Percentiles rank a stretch among this genome's conserved stretches.
These are phyloP conservation scores for Rauvolfia tetraphylla DNA, from an alignment of 257 asterid species.

Conservation along the genomic window DNA sequence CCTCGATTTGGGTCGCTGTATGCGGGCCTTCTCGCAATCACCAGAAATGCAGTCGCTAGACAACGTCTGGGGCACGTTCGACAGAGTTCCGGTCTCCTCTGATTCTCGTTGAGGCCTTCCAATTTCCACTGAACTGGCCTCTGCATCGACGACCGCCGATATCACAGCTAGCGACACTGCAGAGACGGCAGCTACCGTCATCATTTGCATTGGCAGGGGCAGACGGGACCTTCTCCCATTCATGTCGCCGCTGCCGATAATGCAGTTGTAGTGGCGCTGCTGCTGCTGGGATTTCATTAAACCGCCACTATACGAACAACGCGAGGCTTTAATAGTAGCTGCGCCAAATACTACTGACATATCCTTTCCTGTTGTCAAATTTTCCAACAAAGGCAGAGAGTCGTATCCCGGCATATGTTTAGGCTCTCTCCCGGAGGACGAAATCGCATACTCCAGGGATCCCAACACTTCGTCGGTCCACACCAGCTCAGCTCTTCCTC, in stretches of 20 bases:
- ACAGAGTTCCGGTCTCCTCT: constrained; percentile 53
- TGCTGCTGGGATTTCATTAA: not conserved
- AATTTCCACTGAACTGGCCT: not conserved
- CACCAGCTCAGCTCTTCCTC: no score
- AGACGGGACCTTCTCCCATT: not conserved
- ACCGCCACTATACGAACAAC: not conserved
- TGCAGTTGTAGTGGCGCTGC: not conserved
- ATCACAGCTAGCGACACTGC: not conserved
- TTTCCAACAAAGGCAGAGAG: not conserved
- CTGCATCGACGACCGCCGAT: not conserved
- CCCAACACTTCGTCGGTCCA: not conserved
- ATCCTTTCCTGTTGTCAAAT: not conserved
- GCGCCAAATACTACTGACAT: not conserved
- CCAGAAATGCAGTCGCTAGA: constrained; percentile 57
- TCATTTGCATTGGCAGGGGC: constrained; percentile 1
- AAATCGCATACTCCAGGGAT: no score
- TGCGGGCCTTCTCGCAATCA: constrained; percentile 58
- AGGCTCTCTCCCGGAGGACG: no score
- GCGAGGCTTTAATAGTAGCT: not conserved
- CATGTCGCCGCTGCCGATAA: not conserved
- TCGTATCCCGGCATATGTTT: not conserved
- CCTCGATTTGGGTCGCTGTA: constrained; percentile 76
- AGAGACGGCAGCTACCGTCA: not conserved
- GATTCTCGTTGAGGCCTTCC: constrained; percentile 21
- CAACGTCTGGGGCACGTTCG: constrained; percentile 70